phyloP scores from a whole-genome alignment of 2,329 filamentous ascomycete species.

The Trichoderma atroviride region DNA sequence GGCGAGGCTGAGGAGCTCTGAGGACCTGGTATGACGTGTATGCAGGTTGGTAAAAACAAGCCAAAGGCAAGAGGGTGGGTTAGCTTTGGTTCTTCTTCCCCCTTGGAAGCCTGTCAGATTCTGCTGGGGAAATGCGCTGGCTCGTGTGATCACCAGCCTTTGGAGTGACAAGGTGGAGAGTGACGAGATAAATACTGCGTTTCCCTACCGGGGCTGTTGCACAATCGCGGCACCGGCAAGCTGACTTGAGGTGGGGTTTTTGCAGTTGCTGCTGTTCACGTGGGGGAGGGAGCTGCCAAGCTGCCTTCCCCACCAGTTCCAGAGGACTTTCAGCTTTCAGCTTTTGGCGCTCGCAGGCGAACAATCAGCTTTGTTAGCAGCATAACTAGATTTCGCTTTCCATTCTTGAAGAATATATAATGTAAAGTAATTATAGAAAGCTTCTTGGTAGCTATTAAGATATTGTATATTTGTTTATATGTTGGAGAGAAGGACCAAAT shows the following conservation, averaged over 20 bases:
- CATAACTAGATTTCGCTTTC: not conserved
- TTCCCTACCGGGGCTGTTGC: not conserved
- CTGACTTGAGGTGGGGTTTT: constrained; percentile 6
- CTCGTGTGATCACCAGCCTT: constrained; percentile 25
- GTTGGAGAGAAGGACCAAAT: not conserved
- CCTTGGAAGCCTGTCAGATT: not conserved
- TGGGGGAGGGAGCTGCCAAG: not conserved
- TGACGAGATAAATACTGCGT: constrained; percentile 9
- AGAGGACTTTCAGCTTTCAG: not conserved
- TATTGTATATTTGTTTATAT: not conserved
- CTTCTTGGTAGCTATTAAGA: not conserved
- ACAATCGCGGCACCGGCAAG: constrained; percentile 14
- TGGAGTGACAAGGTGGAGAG: constrained; percentile 16
- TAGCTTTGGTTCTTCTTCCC: not conserved
- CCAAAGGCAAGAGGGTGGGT: not conserved
- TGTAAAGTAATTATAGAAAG: too few species aligned
- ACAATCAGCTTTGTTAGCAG: not conserved
- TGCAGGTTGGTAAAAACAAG: not conserved
- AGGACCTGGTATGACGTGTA: not conserved
- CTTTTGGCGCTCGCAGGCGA: not conserved
- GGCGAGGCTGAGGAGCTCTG: not conserved
- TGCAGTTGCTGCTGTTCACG: constrained; percentile 24
- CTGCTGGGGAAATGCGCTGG: constrained; percentile 18
- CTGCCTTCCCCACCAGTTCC: constrained; percentile 22
- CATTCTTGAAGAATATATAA: not conserved